These are phyloP conservation scores for Nadsonia commutata DNA, from an alignment of 1,139 yeast species.

Conservation along the genomic window DNA sequence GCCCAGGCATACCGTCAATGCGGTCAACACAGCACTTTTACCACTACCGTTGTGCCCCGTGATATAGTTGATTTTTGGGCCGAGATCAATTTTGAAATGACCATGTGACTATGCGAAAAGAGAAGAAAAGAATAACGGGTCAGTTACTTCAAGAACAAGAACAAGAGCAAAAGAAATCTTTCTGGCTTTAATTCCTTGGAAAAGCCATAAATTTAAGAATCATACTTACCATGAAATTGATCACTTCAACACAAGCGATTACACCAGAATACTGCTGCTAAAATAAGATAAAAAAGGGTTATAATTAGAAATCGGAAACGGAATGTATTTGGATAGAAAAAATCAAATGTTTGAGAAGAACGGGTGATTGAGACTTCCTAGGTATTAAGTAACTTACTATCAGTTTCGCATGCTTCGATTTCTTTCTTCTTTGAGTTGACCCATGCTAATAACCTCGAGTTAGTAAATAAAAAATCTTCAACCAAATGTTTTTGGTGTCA, in stretches of 20 bases:
- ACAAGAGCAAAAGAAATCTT: no score
- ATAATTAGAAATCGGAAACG: background rate
- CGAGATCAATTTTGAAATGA: conserved; percentile 58
- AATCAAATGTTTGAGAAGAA: background rate
- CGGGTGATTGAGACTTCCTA: no score
- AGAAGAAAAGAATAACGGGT: background rate
- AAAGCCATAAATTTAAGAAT: background rate
- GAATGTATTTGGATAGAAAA: background rate
- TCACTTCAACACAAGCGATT: background rate
- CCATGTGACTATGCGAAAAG: conserved; percentile 51
- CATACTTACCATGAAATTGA: background rate
- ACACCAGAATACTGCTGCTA: background rate
- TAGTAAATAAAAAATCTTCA: no score
- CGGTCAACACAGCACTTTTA: conserved; percentile 83
- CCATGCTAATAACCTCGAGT: no score
- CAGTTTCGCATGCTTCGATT: background rate
- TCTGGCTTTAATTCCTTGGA: no score
- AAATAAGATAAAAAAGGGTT: background rate
- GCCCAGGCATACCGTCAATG: conserved; percentile 84
- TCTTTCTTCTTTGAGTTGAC: background rate
- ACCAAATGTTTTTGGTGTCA: no score
- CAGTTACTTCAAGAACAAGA: no score
- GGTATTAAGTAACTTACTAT: background rate
- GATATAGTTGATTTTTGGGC: conserved; percentile 78
- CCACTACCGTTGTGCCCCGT: conserved; percentile 96